Evolutionary conservation across 495 filamentous ascomycete species (phyloP).

Genomic region (Trypethelium eluteriae): DNA sequence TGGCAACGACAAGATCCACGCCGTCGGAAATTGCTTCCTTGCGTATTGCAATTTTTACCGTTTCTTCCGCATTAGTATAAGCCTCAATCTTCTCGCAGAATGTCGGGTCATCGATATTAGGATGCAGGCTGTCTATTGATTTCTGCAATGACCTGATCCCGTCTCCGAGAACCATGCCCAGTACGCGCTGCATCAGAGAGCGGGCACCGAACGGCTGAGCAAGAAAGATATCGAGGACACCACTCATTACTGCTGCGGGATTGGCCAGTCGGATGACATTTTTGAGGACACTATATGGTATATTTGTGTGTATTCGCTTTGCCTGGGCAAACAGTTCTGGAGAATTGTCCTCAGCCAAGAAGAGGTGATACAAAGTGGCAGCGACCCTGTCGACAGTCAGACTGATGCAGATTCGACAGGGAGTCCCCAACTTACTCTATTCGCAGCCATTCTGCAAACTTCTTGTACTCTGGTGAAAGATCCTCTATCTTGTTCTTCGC

Average conservation of each 20-base stretch:
- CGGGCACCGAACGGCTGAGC: constrained; percentile 88
- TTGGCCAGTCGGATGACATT: constrained; percentile 95
- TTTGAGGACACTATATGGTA: constrained; percentile 88
- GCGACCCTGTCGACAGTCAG: constrained; percentile 51
- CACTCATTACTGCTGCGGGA: constrained; percentile 89
- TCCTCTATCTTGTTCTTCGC: constrained; percentile 79
- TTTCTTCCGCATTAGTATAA: constrained; percentile 67
- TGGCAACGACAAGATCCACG: constrained; percentile 74
- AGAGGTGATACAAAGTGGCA: constrained; percentile 92
- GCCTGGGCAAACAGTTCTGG: constrained; percentile 90
- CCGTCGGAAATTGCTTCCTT: constrained; percentile 60
- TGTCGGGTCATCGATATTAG: constrained; percentile 68
- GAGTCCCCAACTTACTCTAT: constrained; percentile 55
- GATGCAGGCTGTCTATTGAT: constrained; percentile 65
- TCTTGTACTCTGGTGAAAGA: constrained; percentile 88
- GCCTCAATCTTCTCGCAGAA: constrained; percentile 75
- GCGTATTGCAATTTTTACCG: constrained; percentile 63
- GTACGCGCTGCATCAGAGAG: constrained; percentile 85
- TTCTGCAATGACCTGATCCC: constrained; percentile 78
- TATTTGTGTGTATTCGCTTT: constrained; percentile 84
- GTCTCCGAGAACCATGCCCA: constrained; percentile 83
- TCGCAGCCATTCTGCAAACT: constrained; percentile 96
- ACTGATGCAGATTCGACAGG: neutral
- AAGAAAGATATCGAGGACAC: constrained; percentile 86
- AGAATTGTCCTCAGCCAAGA: constrained; percentile 96